Evolutionary conservation across 768 basidiomycete species (phyloP).

Genomic region (Boletus tomentosulus): DNA sequence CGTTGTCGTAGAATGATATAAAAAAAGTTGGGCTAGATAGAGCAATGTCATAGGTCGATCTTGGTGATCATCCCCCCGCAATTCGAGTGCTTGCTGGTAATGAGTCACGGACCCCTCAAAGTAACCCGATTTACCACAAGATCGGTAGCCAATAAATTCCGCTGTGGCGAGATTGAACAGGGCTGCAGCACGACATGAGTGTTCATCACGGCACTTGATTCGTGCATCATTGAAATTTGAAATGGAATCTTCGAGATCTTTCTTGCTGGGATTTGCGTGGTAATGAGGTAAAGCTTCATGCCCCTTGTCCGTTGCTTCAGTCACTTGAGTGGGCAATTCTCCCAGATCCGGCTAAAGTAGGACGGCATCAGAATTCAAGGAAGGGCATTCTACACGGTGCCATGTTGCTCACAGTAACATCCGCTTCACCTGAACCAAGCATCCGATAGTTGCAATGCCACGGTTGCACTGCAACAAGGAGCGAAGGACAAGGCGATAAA

Average conservation of each 20-base stretch:
- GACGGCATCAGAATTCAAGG: too few species aligned
- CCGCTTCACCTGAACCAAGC: not conserved
- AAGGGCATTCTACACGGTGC: too few species aligned
- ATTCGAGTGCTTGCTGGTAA: constrained; percentile 6
- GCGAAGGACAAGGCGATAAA: not conserved
- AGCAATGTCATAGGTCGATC: constrained; percentile 8
- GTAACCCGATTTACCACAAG: not conserved
- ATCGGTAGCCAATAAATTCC: constrained; percentile 1
- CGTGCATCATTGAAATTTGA: constrained; percentile 3
- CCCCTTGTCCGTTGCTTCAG: not conserved
- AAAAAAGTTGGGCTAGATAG: not conserved
- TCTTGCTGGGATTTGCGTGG: not conserved
- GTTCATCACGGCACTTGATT: not conserved
- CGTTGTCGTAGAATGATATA: not conserved
- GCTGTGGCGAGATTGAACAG: constrained; percentile 14
- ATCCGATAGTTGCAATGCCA: not conserved
- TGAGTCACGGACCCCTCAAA: not conserved
- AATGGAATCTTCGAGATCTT: not conserved
- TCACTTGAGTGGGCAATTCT: not conserved
- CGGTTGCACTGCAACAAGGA: not conserved
- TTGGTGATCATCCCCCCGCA: not conserved
- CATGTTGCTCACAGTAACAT: not conserved
- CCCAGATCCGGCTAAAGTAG: too few species aligned
- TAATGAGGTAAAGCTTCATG: not conserved
- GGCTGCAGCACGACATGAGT: constrained; percentile 3